Conservation (phyloP, 345 rosid genomes). For the Bruguiera sexangula region DNA sequence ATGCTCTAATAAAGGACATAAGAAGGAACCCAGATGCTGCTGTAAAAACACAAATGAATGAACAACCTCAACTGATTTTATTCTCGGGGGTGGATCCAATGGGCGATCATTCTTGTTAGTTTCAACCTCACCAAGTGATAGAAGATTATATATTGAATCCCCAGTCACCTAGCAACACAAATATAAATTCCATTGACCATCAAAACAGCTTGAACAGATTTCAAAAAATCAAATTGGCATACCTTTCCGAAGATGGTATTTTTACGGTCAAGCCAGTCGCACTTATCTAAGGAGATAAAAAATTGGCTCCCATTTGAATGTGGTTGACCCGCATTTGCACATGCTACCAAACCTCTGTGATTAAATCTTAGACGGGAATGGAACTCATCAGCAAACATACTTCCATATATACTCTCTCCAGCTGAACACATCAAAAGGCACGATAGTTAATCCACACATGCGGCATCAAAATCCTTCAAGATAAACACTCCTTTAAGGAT, state of each 20-base stretch:
- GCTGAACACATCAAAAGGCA: conserved; percentile 35
- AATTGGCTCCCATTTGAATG: conserved; percentile 94
- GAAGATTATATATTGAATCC: conserved; percentile 78
- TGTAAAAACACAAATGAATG: conserved; percentile 7
- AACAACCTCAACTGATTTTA: conserved; percentile 74
- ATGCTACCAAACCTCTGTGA: conserved; percentile 87
- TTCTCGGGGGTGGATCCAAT: conserved; percentile 69
- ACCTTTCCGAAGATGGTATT: conserved; percentile 95
- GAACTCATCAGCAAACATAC: conserved; percentile 66
- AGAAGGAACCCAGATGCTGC: too few species aligned
- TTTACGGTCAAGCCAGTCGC: conserved; percentile 83
- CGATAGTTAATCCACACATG: background rate
- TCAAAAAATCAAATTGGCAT: background rate
- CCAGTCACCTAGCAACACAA: conserved; percentile 63
- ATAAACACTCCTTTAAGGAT: too few species aligned
- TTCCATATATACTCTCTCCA: conserved; percentile 84
- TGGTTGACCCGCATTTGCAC: conserved; percentile 81
- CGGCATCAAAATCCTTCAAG: background rate
- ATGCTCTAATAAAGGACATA: background rate
- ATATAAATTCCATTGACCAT: conserved; percentile 16
- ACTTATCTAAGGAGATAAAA: conserved; percentile 84
- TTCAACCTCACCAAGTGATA: conserved; percentile 73
- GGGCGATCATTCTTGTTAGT: conserved; percentile 71
- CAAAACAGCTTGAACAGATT: background rate
- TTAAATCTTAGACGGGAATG: conserved; percentile 87